Base-by-base conservation (phyloP, 2,329 filamentous ascomycete genomes). In the Pestalotiopsis sp. region DNA sequence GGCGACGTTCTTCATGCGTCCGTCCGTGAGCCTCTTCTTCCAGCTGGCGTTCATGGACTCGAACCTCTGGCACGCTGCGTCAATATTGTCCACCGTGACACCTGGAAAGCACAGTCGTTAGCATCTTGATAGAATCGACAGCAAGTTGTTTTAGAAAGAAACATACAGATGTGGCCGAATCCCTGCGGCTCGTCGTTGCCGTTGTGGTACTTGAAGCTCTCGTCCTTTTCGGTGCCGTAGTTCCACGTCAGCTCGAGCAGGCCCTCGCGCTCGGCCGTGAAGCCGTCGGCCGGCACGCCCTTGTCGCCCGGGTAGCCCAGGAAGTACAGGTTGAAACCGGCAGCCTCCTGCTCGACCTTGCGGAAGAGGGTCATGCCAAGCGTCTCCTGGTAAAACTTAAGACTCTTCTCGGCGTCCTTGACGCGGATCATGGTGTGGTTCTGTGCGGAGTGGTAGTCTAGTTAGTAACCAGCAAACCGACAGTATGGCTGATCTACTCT, bases 391-490 rank as follows among this genome's bases (percentile, higher is more conserved):
- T 95, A 95, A 79, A 93, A 95, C 76, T 90, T 89, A 76, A 95
- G 84, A 14, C 91, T 93, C 80, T 89, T 90, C 77, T 93, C 87
- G 27, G 86, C 84, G 74, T 93, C 90, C 83, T 98, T 98, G 82
- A 98, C 92, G 38, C 96, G 93, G 74, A 99, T 89, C 96, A 98
- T 98, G 68, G 93, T 94, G 83, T 96, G 93, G 83, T 96, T 95
- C 90, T 92, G 70, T 11, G 7, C 12, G 3, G 3, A 14, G 9
- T 0, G 31, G 31, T 36, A n/a, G n/a, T 27, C 31, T 36, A 9
- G 31, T 36, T 7, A 36, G 31, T 23, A n/a, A n/a, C n/a, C n/a
- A n/a, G n/a, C n/a, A n/a, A n/a, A n/a, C n/a, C n/a, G n/a, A n/a
- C n/a, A n/a, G n/a, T n/a, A n/a, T n/a, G n/a, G n/a, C n/a, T n/a